Conservation (phyloP, 495 filamentous ascomycete species). For the Xylaria cubensis region DNA sequence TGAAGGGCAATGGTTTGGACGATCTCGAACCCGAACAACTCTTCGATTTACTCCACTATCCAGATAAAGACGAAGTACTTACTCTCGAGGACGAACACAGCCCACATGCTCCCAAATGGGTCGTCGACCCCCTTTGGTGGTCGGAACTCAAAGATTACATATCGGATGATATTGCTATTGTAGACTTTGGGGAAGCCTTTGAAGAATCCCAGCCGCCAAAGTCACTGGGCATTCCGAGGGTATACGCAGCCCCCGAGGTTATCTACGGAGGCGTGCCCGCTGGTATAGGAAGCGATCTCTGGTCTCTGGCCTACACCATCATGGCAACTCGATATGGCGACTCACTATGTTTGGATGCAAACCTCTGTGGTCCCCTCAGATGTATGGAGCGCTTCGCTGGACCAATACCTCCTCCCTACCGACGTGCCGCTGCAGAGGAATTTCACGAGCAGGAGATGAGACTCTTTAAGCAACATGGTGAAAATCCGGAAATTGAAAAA, state of each 20-base stretch:
- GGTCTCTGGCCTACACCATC: slow-evolving; percentile 34
- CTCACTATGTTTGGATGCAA: not conserved
- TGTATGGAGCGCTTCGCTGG: slow-evolving; percentile 14
- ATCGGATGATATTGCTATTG: slow-evolving; percentile 26
- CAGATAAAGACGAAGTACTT: not conserved
- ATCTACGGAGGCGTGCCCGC: slow-evolving; percentile 18
- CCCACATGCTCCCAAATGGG: slow-evolving; percentile 28
- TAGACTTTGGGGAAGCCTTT: slow-evolving; percentile 36
- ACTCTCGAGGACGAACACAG: not conserved
- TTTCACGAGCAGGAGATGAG: not conserved
- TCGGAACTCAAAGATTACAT: not conserved
- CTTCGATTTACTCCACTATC: slow-evolving; percentile 5
- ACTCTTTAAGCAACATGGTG: too few relatives aligned
- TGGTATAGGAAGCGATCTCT: slow-evolving; percentile 33
- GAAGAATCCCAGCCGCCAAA: slow-evolving; percentile 22
- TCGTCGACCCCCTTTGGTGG: slow-evolving; percentile 20
- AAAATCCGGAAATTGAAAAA: not conserved
- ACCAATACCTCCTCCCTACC: slow-evolving; percentile 6
- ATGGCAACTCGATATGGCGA: not conserved
- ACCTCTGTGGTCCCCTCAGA: not conserved
- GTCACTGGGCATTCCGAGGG: slow-evolving; percentile 21
- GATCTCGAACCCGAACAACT: slow-evolving; percentile 29
- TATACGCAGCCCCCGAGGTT: slow-evolving; percentile 33
- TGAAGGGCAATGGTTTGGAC: slow-evolving; percentile 30
- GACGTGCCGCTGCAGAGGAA: slow-evolving; percentile 1